Base-by-base conservation (phyloP, 495 filamentous ascomycete genomes). In the Talaromyces borbonicus region DNA sequence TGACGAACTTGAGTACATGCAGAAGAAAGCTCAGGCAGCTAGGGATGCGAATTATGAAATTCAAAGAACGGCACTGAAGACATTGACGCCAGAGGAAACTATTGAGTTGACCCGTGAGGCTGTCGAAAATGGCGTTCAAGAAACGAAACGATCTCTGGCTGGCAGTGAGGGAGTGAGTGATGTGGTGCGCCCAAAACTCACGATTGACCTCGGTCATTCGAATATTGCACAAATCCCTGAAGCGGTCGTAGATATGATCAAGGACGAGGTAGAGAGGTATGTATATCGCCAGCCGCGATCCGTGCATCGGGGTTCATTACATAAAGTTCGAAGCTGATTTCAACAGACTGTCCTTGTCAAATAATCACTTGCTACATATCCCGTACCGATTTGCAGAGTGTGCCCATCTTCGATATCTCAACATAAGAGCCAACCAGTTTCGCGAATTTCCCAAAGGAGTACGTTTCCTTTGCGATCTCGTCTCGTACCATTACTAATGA, bases 191-290 rank as follows among this genome's bases (percentile, higher is more conserved):
- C 78, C 72, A 15, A 87, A 89, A 29, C 70, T 94, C 50, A 95
- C 90, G 11, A 82, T 98, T 55, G 87, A 95, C 60, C 67, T 98
- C 56, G 87, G 85, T 50, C 81, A 90, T 60, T 85, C 82, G 49
- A 78, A 80, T 51, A 90, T 98, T 31, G 72, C 75, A 37, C 76
- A 69, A 48, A 77, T 98, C 54, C 90, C 90, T 1, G 85, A 90
- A 33, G 84, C 90, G 50, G 86, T 95, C 43, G 80, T 96, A 25
- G 87, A 92, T 59, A 78, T 94, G 52, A 89, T 98, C 44, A 93
- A 89, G 65, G 79, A 90, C 61, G 86, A 95, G 59, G 77, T 96
- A 40, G 90, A 94, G 69, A 73, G 90, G 90, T 95, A 68, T 49
- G 75, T 49, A n/a, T n/a, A n/a, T n/a, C n/a, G n/a, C n/a, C n/a